A percentile compares a stretch with the other conserved stretches of the same genome.
Conservation (phyloP, 129 eudicot genomes). For the Tanacetum coccineum region DNA sequence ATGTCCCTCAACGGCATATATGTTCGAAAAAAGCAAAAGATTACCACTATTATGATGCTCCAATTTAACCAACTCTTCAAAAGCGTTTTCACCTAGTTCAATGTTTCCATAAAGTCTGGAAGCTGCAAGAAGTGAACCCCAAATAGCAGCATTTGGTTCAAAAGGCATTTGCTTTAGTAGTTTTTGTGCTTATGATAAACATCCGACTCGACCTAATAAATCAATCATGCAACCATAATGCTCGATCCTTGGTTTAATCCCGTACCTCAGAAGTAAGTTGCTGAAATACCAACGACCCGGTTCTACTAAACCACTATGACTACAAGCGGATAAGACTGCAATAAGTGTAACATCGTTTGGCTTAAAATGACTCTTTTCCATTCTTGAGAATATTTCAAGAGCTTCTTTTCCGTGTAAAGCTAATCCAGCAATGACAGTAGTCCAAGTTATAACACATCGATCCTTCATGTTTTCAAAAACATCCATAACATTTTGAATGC, state of each 20-base stretch:
- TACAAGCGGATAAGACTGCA: too few species aligned
- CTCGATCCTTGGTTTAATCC: constrained; percentile 37
- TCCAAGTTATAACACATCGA: too few species aligned
- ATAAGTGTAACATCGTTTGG: too few species aligned
- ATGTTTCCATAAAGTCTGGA: constrained; percentile 39
- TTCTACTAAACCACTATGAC: constrained; percentile 44
- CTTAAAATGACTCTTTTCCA: too few species aligned
- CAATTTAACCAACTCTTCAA: constrained; percentile 31
- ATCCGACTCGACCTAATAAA: constrained; percentile 41
- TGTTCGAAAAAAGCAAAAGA: too few species aligned
- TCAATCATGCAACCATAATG: constrained; percentile 56
- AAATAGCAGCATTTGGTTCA: constrained; percentile 46
- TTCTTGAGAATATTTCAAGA: too few species aligned
- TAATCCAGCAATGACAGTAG: too few species aligned
- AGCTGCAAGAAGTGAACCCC: constrained; percentile 60
- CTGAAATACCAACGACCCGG: constrained; percentile 39
- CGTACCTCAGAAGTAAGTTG: constrained; percentile 32
- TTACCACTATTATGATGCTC: constrained; percentile 45
- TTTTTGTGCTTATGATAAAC: constrained; percentile 38
- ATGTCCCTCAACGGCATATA: constrained; percentile 35
- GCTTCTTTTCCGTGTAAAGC: too few species aligned
- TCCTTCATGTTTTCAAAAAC: too few species aligned
- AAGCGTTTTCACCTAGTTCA: constrained; percentile 38
- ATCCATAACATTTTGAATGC: too few species aligned
- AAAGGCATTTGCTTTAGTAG: constrained; percentile 37